Evolutionary conservation across 2,329 filamentous ascomycete genomes (phyloP).

Genomic region (Cercospora canescens): DNA sequence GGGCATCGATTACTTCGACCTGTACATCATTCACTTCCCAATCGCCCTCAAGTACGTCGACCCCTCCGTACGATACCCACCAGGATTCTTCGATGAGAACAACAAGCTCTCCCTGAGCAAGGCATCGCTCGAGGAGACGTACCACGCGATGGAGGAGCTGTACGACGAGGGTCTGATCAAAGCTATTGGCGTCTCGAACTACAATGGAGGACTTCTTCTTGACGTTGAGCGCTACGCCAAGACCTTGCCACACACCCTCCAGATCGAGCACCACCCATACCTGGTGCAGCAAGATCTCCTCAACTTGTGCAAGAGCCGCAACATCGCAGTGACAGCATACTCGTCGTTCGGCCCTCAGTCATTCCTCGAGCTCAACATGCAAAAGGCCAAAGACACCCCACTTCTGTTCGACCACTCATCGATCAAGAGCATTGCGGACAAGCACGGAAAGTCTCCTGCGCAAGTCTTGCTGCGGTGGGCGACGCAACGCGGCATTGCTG

Average conservation of each 20-base stretch:
- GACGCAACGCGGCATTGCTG: constrained; percentile 76
- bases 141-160: constrained; percentile 75
- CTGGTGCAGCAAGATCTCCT: constrained; percentile 73
- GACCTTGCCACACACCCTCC: constrained; percentile 72
- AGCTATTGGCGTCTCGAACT: constrained; percentile 82
- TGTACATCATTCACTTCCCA: constrained; percentile 80
- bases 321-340: constrained; percentile 77
- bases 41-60: constrained; percentile 83
- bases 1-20: constrained; percentile 85
- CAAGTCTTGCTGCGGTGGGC: constrained; percentile 87
- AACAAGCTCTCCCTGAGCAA: constrained; percentile 65
- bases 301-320: constrained; percentile 66
- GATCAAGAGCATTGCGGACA: constrained; percentile 66
- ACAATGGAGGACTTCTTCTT: constrained; percentile 74
- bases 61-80: constrained; percentile 75
- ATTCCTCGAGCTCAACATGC: constrained; percentile 76
- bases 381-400: constrained; percentile 63
- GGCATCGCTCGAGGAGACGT: constrained; percentile 77
- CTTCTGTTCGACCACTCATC: constrained; percentile 70
- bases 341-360: constrained; percentile 78
- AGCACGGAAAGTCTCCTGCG: constrained; percentile 70
- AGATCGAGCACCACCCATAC: constrained; percentile 91
- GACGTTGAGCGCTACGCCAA: constrained; percentile 77
- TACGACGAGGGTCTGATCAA: constrained; percentile 68
- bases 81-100: constrained; percentile 69